These are phyloP conservation scores for Jackrogersella multiformis DNA, from an alignment of 495 filamentous ascomycete species.

Conservation along the genomic window DNA sequence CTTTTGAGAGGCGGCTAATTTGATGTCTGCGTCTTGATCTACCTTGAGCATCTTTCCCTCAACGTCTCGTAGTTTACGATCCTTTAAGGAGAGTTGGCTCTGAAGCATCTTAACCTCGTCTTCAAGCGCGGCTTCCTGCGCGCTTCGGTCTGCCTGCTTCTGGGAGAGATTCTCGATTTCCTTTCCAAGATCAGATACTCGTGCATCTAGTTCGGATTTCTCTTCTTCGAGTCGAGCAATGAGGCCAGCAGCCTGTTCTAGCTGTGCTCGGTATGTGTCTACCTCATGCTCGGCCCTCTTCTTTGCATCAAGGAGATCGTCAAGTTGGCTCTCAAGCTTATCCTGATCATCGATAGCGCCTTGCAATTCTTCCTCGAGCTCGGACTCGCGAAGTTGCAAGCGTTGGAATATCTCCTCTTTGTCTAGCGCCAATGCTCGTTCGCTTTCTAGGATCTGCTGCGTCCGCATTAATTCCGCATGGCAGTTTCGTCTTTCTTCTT, in stretches of 20 bases:
- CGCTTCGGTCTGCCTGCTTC: conserved; percentile 72
- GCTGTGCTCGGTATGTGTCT: conserved; percentile 76
- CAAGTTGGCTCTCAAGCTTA: conserved; percentile 89
- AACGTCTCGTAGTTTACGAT: conserved; percentile 87
- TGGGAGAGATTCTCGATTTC: conserved; percentile 73
- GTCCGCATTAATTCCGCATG: conserved; percentile 87
- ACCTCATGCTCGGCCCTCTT: conserved; percentile 88
- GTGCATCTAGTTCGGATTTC: conserved; percentile 76
- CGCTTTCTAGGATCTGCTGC: conserved; percentile 92
- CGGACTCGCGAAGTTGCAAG: conserved; percentile 86
- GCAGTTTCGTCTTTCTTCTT: conserved; percentile 90
- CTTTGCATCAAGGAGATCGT: conserved; percentile 87
- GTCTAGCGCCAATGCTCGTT: conserved; percentile 91
- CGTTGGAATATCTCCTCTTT: conserved; percentile 99
- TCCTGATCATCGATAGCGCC: conserved; percentile 97
- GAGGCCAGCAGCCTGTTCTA: conserved; percentile 90
- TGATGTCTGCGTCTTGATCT: conserved; percentile 91
- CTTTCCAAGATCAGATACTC: conserved; percentile 70
- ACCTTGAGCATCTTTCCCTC: conserved; percentile 84
- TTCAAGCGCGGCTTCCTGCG: conserved; percentile 74
- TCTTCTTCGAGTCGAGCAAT: conserved; percentile 85
- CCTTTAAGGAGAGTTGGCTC: conserved; percentile 88
- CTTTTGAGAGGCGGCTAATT: conserved; percentile 81
- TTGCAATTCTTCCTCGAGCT: conserved; percentile 89
- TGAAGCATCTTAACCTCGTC: conserved; percentile 91